Evolutionary conservation across 164 flowering plant species (phyloP).

Genomic region (Nymphaea colorata): DNA sequence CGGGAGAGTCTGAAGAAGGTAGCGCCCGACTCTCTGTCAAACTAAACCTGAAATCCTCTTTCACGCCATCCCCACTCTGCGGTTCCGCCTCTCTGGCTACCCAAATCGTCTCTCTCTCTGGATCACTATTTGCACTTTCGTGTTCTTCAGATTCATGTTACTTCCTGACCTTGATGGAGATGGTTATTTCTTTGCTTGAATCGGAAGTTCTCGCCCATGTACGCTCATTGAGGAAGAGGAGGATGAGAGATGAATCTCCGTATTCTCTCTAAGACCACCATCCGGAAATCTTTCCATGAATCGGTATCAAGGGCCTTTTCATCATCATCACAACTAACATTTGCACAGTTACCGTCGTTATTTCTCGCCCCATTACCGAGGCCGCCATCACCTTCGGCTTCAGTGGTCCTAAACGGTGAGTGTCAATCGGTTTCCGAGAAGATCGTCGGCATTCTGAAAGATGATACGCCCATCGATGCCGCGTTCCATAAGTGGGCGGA

Average conservation of each 20-base stretch:
- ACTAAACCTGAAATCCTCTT: no score
- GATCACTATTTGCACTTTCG: no score
- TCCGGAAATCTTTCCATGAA: not conserved
- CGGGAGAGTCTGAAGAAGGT: no score
- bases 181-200: no score
- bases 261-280: not conserved
- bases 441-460: slow-evolving; percentile 20
- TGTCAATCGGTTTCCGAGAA: not conserved
- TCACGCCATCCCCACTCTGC: no score
- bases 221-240: not conserved
- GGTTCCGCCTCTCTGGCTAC: no score
- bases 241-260: not conserved
- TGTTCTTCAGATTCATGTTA: no score
- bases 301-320: not conserved
- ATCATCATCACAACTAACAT: not conserved
- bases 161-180: no score
- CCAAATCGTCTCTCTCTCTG: no score
- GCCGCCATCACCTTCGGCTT: not conserved
- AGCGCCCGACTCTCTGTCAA: no score
- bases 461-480: slow-evolving; percentile 25
- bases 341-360: not conserved
- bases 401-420: not conserved
- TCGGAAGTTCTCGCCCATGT: no score
- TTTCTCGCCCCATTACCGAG: not conserved
- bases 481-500: slow-evolving; percentile 28